Base-by-base conservation (phyloP, 805 yeast species). In the Candida hungchunana region DNA sequence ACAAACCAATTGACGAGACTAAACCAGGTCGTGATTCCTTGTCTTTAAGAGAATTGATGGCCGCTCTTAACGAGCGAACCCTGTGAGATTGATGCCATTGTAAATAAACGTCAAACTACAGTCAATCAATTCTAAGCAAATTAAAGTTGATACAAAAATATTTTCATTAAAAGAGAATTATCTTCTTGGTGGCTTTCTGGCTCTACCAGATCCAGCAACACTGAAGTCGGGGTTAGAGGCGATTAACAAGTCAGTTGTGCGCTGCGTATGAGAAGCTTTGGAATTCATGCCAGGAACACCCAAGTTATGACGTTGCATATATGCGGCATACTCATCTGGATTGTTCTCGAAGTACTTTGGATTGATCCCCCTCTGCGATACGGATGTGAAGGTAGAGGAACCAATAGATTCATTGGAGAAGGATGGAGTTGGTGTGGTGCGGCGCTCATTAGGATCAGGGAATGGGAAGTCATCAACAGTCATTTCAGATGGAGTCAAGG, bases 351-450 rank as follows among this genome's bases (percentile, higher is more conserved):
- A 62, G 46, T 76, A 77, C 23, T 60, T 62, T 13, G 83, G 84
- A 46, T 82, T 82, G 14, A 77, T 67, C 11, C 79, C 88, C 52
- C 90, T 64, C 58, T 82, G 90, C 6, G 88, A 79, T 3, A 83
- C 84, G 31, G 86, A 77, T 1, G 93, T 82, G 57, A 82, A 80
- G 44, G 77, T 79, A 0, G 90, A 81, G 1, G 63, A 54, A 2
- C 47, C 37, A 18, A 55, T 37, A 6, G 62, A 54, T n/a, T 48
- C 61, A 35, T 52, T 48, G 2, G 64, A 46, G 44, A 64, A 53
- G 9, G 53, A 49, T 7, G 64, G 61, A 7, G 52, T 50, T 6
- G 53, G 55, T 7, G 55, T 58, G 4, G 48, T 18, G 29, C 59
- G 41, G 26, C 39, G 45, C 12, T 46, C 51, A 12, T 43, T 34